Percentiles rank a stretch among this genome's conserved stretches.
These are phyloP conservation scores for Mycosphaerella arachidis DNA, from an alignment of 2,329 filamentous ascomycete genomes.

Conservation along the genomic window DNA sequence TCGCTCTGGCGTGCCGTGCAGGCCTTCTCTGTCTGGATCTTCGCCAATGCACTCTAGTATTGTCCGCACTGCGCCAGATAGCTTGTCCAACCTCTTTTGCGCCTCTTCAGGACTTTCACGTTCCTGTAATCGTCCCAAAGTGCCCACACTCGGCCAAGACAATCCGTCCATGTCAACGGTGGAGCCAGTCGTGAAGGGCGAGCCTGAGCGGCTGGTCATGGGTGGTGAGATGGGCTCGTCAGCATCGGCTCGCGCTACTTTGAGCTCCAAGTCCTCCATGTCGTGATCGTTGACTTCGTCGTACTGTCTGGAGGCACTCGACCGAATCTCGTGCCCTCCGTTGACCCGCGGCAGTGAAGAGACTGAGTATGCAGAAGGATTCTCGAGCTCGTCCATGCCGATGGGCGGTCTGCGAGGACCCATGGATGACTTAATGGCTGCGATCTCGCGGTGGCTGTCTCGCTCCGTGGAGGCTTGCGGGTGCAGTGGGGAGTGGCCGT, in stretches of 20 bases:
- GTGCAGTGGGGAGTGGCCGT: constrained; percentile 51
- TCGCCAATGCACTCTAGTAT: constrained; percentile 64
- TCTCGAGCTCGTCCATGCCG: constrained; percentile 38
- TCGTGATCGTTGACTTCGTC: constrained; percentile 46
- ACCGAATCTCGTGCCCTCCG: constrained; percentile 4
- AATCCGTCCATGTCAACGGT: constrained; percentile 54
- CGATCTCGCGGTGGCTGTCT: constrained; percentile 53
- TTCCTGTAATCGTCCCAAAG: constrained; percentile 29
- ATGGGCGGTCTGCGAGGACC: constrained; percentile 44
- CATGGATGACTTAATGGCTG: constrained; percentile 57
- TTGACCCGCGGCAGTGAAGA: constrained; percentile 6
- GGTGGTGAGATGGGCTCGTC: constrained; percentile 53
- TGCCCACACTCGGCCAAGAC: constrained; percentile 48
- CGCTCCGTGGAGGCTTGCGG: constrained; percentile 43
- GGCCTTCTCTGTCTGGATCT: constrained; percentile 60
- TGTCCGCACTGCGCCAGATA: constrained; percentile 59
- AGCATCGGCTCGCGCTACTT: constrained; percentile 44
- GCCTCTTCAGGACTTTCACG: constrained; percentile 52
- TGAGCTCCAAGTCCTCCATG: constrained; percentile 26
- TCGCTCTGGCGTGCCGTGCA: constrained; percentile 67
- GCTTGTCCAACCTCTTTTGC: constrained; percentile 53
- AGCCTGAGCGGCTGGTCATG: constrained; percentile 46
- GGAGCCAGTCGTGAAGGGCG: constrained; percentile 48
- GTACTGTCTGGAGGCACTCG: constrained; percentile 24
- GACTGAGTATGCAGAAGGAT: constrained; percentile 8